Conservation (phyloP, 2,329 filamentous ascomycete genomes). For the Ciborinia camelliae region DNA sequence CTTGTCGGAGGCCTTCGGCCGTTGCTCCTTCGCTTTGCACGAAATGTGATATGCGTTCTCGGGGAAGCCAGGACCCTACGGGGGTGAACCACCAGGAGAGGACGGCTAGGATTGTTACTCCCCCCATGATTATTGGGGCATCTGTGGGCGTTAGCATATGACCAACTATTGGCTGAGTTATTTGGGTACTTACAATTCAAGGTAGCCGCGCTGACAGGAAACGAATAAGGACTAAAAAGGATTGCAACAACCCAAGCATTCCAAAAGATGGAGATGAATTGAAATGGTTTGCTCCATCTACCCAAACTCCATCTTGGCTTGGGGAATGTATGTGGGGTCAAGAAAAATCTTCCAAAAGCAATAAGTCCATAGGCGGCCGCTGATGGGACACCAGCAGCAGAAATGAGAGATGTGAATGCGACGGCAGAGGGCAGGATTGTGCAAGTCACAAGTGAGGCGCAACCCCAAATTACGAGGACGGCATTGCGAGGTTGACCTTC, state of each 20-base stretch:
- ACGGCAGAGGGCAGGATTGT: conserved; percentile 23
- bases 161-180: background rate
- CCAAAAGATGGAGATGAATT: conserved; percentile 22
- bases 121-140: conserved; percentile 24
- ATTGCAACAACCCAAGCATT: conserved; percentile 23
- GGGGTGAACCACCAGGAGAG: conserved; percentile 23
- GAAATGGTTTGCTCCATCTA: conserved; percentile 19
- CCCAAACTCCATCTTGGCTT: conserved; percentile 22
- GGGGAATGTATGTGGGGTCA: conserved; percentile 21
- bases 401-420: conserved; percentile 22
- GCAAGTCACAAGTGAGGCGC: conserved; percentile 21
- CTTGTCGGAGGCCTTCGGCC: conserved; percentile 7
- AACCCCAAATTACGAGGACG: conserved; percentile 20
- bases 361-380: conserved; percentile 23
- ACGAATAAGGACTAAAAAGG: conserved; percentile 20
- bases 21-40: conserved; percentile 16
- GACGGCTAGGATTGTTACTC: conserved; percentile 21
- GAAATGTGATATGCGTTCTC: conserved; percentile 20
- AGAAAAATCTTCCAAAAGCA: conserved; percentile 22
- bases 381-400: conserved; percentile 22
- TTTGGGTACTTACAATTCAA: conserved; percentile 11
- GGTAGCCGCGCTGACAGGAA: conserved; percentile 14
- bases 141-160: conserved; percentile 13
- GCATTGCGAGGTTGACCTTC: conserved; percentile 23
- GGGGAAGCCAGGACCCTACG: conserved; percentile 13